These are phyloP conservation scores for Euclidium syriacum DNA, from an alignment of 345 rosid genomes.

Conservation along the genomic window DNA sequence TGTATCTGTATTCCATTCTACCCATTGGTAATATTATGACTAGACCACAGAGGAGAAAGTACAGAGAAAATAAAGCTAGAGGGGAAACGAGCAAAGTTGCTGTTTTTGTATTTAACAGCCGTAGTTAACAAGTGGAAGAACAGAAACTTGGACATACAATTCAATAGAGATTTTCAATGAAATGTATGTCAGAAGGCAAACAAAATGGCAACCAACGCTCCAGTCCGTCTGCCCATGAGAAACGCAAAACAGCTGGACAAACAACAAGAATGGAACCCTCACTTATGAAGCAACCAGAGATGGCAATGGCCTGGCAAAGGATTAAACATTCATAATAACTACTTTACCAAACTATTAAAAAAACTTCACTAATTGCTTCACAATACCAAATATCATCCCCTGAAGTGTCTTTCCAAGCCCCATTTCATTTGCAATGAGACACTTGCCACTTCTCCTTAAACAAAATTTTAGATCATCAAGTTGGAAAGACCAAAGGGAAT, in stretches of 20 bases:
- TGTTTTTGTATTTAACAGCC: neutral
- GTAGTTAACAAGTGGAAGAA: neutral
- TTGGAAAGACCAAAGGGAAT: conserved; percentile 77
- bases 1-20: neutral
- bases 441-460: conserved; percentile 78
- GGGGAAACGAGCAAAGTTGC: neutral
- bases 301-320: conserved; percentile 73
- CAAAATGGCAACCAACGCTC: conserved; percentile 92
- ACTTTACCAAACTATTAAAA: neutral
- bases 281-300: conserved; percentile 74
- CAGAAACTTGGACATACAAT: neutral
- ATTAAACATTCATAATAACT: conserved; percentile 2
- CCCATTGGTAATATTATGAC: neutral
- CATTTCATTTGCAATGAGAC: conserved; percentile 98
- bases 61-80: neutral
- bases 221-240: conserved; percentile 90
- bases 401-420: conserved; percentile 96
- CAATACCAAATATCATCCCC: conserved; percentile 34
- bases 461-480: conserved; percentile 80
- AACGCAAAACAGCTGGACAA: conserved; percentile 90
- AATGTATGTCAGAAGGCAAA: conserved; percentile 88
- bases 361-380: too few species aligned
- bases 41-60: neutral
- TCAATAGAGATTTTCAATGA: conserved; percentile 41
- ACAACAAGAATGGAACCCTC: conserved; percentile 86